Evolutionary conservation across 352 stramenopile species (phyloP), one percentile per base, ranked within the genome.

Genomic region (Aphanomyces invadans): DNA sequence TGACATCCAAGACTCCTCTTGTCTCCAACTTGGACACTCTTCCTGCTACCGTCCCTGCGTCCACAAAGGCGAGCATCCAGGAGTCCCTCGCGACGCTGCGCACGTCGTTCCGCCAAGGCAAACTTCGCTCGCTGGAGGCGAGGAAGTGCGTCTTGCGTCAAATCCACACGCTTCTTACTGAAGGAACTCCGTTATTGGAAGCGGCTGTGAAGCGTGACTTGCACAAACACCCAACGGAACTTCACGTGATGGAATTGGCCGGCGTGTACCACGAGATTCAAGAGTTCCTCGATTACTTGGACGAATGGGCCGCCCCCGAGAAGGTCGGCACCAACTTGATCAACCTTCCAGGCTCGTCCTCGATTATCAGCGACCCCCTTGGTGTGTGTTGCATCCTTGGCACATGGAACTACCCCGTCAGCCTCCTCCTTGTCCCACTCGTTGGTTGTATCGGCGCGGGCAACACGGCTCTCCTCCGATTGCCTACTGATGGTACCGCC

Each of bases 401-500:
- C 38, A 90, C 86, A 70, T 98, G 88, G 86, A 98, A 98, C 72
- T 97, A 95, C 70, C 92, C 92, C 0, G 64, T 97, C 11, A 73
- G 78, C n/a, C 73, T 97, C 42, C 65, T 77, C n/a, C 67, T 98
- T 5, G 76, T 79, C 69, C 87, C 88, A 19, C 69, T 96, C 12
- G 70, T 92, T 4, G 81, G 78, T 4, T 88, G 84, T 10, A 68
- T 98, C 17, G 77, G 78, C 4, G 95, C 89, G 0, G 97, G 96
- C n/a, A 98, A 99, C 81, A 90, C 83, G 21, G 83, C 71, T 15
- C 63, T 99, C 19, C 56, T 99, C 52, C 97, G 98, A 36, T 64
- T 90, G 2, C 95, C 95, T 0, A 92, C 80, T 29, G 90, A 98
- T 52, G 76, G 97, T 65, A 90, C 80, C 28, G 78, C 74, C 12